Percentiles rank a stretch among this genome's conserved stretches.
phyloP scores from a whole-genome alignment of 768 basidiomycete species.

The Lentinus tigrinus region DNA sequence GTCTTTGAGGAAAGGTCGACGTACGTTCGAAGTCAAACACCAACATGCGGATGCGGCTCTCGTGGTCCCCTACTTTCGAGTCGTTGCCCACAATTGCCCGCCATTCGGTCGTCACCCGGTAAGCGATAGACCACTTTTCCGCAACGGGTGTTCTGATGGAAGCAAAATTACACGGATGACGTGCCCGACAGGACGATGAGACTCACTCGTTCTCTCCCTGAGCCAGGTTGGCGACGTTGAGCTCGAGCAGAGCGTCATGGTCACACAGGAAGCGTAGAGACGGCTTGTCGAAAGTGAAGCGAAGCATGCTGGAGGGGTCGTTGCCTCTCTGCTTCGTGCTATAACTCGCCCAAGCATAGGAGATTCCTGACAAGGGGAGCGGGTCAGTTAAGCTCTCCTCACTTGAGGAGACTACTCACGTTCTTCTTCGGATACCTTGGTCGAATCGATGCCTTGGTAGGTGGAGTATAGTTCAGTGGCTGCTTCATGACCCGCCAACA shows the following conservation, averaged over 20 bases:
- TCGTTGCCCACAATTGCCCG: constrained; percentile 21
- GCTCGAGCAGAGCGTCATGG: constrained; percentile 29
- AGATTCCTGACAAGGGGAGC: constrained; percentile 7
- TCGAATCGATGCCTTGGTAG: background rate
- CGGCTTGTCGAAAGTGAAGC: constrained; percentile 24
- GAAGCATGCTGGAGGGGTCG: background rate
- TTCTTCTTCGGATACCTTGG: background rate
- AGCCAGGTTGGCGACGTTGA: constrained; percentile 17
- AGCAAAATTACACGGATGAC: too few relatives aligned
- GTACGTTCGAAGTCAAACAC: constrained; percentile 17
- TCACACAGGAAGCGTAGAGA: constrained; percentile 31
- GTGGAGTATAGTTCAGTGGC: constrained; percentile 17
- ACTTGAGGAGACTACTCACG: background rate
- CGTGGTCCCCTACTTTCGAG: constrained; percentile 22
- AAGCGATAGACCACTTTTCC: constrained; percentile 4
- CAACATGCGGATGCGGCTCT: constrained; percentile 20
- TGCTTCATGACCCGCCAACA: constrained; percentile 21
- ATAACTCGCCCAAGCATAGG: constrained; percentile 20
- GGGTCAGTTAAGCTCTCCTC: too few relatives aligned
- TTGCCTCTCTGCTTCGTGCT: constrained; percentile 10
- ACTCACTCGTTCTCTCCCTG: background rate
- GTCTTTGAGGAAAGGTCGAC: background rate
- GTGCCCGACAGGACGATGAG: background rate
- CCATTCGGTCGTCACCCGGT: constrained; percentile 24
- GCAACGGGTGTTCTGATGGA: background rate